These are phyloP conservation scores for Candolleomyces efflorescens DNA, from an alignment of 768 basidiomycete species.

Conservation along the genomic window DNA sequence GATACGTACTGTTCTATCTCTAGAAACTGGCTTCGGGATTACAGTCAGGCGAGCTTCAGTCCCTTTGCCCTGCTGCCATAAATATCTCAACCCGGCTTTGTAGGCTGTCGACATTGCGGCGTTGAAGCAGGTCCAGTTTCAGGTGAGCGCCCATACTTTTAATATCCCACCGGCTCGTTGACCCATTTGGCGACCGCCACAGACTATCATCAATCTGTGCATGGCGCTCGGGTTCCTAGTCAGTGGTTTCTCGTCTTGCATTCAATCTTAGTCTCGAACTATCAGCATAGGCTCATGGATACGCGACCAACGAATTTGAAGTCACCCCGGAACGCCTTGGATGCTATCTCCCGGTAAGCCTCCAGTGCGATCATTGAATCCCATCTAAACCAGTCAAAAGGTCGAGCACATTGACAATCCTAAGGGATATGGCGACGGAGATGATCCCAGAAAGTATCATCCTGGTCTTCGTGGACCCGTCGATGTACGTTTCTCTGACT, in stretches of 20 bases:
- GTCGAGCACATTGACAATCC: constrained; percentile 92
- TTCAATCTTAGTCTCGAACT: neutral
- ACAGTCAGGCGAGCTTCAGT: constrained; percentile 53
- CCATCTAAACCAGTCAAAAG: constrained; percentile 25
- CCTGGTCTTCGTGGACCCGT: constrained; percentile 77
- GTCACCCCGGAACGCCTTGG: constrained; percentile 81
- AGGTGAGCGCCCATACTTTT: constrained; percentile 37
- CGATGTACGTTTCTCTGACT: constrained; percentile 42
- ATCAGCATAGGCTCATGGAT: constrained; percentile 61
- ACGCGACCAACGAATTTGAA: constrained; percentile 81
- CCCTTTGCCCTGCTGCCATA: neutral
- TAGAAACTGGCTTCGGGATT: constrained; percentile 88
- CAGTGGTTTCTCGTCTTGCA: constrained; percentile 11
- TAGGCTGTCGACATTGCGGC: constrained; percentile 81
- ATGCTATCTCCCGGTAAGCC: constrained; percentile 73
- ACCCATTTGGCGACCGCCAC: constrained; percentile 9
- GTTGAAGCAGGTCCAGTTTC: constrained; percentile 66
- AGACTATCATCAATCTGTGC: constrained; percentile 85
- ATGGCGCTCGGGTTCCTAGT: constrained; percentile 92
- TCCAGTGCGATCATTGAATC: neutral
- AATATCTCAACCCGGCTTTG: neutral
- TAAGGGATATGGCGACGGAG: constrained; percentile 80
- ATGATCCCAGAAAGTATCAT: constrained; percentile 79
- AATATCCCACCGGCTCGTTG: neutral
- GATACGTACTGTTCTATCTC: neutral